Base-by-base conservation (phyloP, 2,329 filamentous ascomycete species). In the Xylaria digitata region DNA sequence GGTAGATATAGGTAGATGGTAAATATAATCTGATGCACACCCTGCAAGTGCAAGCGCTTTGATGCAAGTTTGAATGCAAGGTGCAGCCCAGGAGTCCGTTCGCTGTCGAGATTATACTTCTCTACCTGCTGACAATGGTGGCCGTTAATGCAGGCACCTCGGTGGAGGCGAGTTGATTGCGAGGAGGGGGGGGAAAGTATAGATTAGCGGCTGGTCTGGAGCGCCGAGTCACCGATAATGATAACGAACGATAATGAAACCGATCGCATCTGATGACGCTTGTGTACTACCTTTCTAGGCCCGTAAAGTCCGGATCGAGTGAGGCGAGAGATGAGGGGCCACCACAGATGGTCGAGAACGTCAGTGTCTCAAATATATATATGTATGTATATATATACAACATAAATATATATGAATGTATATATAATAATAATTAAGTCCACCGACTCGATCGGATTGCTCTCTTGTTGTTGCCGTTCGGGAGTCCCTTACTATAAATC, bases 121-220 rank as follows among this genome's bases (percentile, higher is more conserved):
- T 40, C 34, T 59, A 58, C 55, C 54, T 66, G 66, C 66, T 59
- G 63, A 63, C 57, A 54, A 30, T 54, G n/a, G 32, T 45, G 40
- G 46, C 48, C 45, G 58, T 26, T 23, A 49, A 46, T 23, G 42
- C 63, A 59, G 58, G 58, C 54, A 54, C 26, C 62, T 50, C 30
- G n/a, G 52, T 56, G 48, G 55, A 57, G 54, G 62, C 23, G 40
- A n/a, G 54, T 49, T 55, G 42, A 34, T 45, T 50, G 58, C 49
- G 49, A 58, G 48, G 34, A 9, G 45, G 11, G 40, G 42, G 45
- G 49, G 17, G 23, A 19, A n/a, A 26, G 23, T 32, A 40, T 42
- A 65, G 61, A 49, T 62, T 58, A 60, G 58, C 54, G 62, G 49
- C 48, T 34, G 63, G 62, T 55, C 66, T 66, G 63, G 63, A 65